Conservation (phyloP, 306 rosid species). For the Trifolium subterraneum region DNA sequence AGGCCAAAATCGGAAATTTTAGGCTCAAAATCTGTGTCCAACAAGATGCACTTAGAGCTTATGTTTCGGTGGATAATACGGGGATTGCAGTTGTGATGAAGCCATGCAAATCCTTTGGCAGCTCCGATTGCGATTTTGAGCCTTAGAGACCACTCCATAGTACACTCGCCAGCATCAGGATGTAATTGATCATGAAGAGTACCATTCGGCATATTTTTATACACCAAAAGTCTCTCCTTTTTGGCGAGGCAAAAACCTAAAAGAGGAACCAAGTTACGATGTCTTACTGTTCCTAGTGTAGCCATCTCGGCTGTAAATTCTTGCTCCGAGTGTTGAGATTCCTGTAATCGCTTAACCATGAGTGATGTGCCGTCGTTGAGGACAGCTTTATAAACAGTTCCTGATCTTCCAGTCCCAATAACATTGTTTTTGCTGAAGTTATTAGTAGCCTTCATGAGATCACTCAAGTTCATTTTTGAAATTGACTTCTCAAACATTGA, state of each 20-base stretch:
- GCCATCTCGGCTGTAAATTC: constrained; percentile 86
- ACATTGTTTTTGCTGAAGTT: constrained; percentile 71
- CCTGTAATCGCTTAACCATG: constrained; percentile 91
- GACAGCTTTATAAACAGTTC: constrained; percentile 79
- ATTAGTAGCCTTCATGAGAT: constrained; percentile 89
- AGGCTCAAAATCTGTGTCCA: constrained; percentile 77
- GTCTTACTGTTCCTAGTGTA: constrained; percentile 70
- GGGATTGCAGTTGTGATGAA: constrained; percentile 93
- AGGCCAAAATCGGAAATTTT: constrained; percentile 95
- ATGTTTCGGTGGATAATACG: constrained; percentile 92
- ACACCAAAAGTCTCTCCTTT: constrained; percentile 84
- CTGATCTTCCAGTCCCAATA: constrained; percentile 86
- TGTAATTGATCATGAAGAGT: constrained; percentile 79
- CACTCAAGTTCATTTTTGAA: constrained; percentile 79
- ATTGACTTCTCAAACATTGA: constrained; percentile 79
- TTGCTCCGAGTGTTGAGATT: constrained; percentile 85
- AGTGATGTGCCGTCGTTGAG: constrained; percentile 70
- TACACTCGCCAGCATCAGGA: constrained; percentile 47
- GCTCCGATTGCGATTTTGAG: constrained; percentile 86
- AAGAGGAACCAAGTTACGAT: constrained; percentile 84
- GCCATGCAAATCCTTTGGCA: constrained; percentile 95
- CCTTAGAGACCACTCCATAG: constrained; percentile 80
- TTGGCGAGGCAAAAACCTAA: constrained; percentile 83
- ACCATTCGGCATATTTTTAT: constrained; percentile 76
- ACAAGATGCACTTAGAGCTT: constrained; percentile 90